These are phyloP conservation scores for Acmispon strigosus DNA, from an alignment of 306 rosid genomes.

Conservation along the genomic window DNA sequence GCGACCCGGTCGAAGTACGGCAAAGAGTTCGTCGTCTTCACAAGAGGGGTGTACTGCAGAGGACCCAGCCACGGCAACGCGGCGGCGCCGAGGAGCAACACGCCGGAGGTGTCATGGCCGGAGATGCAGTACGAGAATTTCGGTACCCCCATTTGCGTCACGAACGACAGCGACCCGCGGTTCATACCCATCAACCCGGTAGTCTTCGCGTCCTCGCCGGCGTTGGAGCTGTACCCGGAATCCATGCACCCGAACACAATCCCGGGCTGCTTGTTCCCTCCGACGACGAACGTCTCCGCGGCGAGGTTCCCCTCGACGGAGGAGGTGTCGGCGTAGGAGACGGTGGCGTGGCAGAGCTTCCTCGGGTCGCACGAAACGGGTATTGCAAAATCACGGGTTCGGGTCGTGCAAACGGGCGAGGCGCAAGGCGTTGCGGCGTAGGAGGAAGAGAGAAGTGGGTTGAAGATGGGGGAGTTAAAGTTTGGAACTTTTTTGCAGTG, in stretches of 20 bases:
- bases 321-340: conserved; percentile 75
- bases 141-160: conserved; percentile 52
- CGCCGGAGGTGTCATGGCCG: conserved; percentile 44
- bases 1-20: conserved; percentile 80
- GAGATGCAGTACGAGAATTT: conserved; percentile 86
- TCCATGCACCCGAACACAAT: conserved; percentile 74
- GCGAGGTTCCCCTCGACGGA: conserved; percentile 74
- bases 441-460: conserved; percentile 51
- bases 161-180: conserved; percentile 62
- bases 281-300: conserved; percentile 47
- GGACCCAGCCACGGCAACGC: conserved; percentile 41
- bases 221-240: conserved; percentile 55
- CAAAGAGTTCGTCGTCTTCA: conserved; percentile 46
- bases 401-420: conserved; percentile 40
- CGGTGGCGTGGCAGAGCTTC: conserved; percentile 54
- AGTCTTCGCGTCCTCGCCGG: conserved; percentile 59
- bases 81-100: conserved; percentile 51
- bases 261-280: conserved; percentile 22
- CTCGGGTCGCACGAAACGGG: conserved; percentile 64
- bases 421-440: conserved; percentile 50
- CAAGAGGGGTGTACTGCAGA: conserved; percentile 59
- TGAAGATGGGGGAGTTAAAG: conserved; percentile 37
- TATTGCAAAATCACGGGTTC: conserved; percentile 49
- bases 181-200: conserved; percentile 81
- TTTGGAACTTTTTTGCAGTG: conserved; percentile 51